Conservation (phyloP, 257 asterid species). For the Orobanche coerulescens region DNA sequence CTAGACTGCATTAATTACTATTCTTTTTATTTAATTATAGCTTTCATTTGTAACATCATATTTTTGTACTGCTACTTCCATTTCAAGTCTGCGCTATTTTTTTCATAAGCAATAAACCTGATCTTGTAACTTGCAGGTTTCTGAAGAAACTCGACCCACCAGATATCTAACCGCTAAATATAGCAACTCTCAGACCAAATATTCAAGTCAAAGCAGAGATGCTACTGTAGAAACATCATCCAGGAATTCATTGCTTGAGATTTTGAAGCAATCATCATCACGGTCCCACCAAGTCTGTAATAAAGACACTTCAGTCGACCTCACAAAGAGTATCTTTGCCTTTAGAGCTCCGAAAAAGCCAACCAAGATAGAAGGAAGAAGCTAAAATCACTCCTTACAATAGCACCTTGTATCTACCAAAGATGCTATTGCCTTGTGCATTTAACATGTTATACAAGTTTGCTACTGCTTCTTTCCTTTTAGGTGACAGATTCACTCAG, state of each 20-base stretch:
- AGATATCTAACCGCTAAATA: constrained; percentile 29
- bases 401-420: too few relatives aligned
- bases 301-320: constrained; percentile 35
- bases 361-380: constrained; percentile 39
- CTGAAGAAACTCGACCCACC: constrained; percentile 28
- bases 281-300: constrained; percentile 24
- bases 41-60: not conserved
- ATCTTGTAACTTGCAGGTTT: constrained; percentile 26
- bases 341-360: constrained; percentile 54
- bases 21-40: not conserved
- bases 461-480: too few relatives aligned
- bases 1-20: not conserved
- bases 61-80: not conserved
- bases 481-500: too few relatives aligned
- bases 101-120: too few relatives aligned
- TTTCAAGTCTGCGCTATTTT: not conserved
- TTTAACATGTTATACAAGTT: too few relatives aligned
- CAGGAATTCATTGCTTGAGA: constrained; percentile 50
- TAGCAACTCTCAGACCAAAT: constrained; percentile 33
- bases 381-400: constrained; percentile 12
- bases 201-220: constrained; percentile 18
- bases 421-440: too few relatives aligned
- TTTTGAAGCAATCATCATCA: constrained; percentile 52
- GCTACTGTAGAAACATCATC: constrained; percentile 26
- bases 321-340: constrained; percentile 44